Evolutionary conservation across 2,329 filamentous ascomycete species (phyloP).

Genomic region (Cercospora sesami): DNA sequence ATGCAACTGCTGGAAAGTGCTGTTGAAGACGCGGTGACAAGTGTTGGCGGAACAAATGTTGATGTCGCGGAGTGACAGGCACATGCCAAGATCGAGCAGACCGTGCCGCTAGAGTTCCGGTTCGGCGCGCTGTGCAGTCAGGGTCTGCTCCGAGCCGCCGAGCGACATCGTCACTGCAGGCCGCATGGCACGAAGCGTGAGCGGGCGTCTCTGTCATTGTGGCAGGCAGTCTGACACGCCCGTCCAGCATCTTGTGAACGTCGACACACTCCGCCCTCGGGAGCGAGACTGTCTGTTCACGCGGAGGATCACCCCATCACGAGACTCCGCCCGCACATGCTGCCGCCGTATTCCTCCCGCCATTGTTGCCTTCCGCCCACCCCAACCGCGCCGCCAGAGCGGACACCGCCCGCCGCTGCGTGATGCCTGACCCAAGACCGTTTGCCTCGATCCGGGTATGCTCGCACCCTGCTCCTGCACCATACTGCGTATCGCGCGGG

Average conservation of each 20-base stretch:
- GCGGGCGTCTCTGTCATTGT: neutral
- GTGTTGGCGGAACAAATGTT: neutral
- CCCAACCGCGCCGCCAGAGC: neutral
- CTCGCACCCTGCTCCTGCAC: slow-evolving; percentile 4
- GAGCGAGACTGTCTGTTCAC: neutral
- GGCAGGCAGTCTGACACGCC: neutral
- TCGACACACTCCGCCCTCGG: neutral
- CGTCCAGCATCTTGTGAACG: neutral
- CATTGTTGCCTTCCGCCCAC: neutral
- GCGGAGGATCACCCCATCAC: neutral
- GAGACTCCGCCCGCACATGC: neutral
- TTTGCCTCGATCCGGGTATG: slow-evolving; percentile 28
- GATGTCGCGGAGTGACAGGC: neutral
- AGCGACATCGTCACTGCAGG: neutral
- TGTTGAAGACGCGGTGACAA: neutral
- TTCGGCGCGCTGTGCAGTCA: neutral
- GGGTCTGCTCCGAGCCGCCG: neutral
- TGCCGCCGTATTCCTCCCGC: neutral
- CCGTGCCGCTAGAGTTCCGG: neutral
- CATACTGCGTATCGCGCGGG: slow-evolving; percentile 5
- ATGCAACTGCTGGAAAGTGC: neutral
- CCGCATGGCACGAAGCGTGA: neutral
- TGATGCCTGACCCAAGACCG: slow-evolving; percentile 29
- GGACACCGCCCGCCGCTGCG: slow-evolving; percentile 10
- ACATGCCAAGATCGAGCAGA: neutral